These are phyloP conservation scores for Exobasidium cylindrosporum DNA, from an alignment of 1,284 basidiomycete species.

Conservation along the genomic window DNA sequence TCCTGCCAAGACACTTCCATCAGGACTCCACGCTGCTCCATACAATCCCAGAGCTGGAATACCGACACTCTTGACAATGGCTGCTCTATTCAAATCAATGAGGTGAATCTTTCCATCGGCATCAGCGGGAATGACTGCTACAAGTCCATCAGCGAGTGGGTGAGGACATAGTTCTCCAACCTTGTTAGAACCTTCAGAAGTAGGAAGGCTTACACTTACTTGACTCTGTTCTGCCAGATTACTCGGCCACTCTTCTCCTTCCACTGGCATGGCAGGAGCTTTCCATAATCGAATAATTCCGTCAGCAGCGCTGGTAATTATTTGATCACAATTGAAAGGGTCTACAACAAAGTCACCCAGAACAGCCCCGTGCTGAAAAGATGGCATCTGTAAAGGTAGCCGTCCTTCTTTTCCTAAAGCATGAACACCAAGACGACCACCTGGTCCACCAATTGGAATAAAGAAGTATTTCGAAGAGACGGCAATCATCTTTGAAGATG, in stretches of 20 bases:
- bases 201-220: not conserved
- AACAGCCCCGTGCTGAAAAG: not conserved
- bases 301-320: slow-evolving; percentile 12
- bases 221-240: not conserved
- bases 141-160: slow-evolving; percentile 16
- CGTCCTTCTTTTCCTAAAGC: slow-evolving; percentile 11
- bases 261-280: not conserved
- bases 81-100: slow-evolving; percentile 3
- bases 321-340: slow-evolving; percentile 7
- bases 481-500: slow-evolving; percentile 13
- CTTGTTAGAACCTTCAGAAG: not conserved
- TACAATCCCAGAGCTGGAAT: slow-evolving; percentile 17
- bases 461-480: slow-evolving; percentile 5
- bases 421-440: slow-evolving; percentile 16
- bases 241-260: slow-evolving; percentile 11
- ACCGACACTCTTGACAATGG: slow-evolving; percentile 4
- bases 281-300: slow-evolving; percentile 14
- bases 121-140: slow-evolving; percentile 14
- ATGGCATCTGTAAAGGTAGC: slow-evolving; percentile 10
- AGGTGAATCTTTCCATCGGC: slow-evolving; percentile 7
- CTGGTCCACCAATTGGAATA: slow-evolving; percentile 16
- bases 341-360: slow-evolving; percentile 9
- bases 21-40: slow-evolving; percentile 48
- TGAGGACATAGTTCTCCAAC: slow-evolving; percentile 15
- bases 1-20: slow-evolving; percentile 56